Evolutionary conservation across 805 yeast species (phyloP).

Genomic region (Kuraishia ogatae): DNA sequence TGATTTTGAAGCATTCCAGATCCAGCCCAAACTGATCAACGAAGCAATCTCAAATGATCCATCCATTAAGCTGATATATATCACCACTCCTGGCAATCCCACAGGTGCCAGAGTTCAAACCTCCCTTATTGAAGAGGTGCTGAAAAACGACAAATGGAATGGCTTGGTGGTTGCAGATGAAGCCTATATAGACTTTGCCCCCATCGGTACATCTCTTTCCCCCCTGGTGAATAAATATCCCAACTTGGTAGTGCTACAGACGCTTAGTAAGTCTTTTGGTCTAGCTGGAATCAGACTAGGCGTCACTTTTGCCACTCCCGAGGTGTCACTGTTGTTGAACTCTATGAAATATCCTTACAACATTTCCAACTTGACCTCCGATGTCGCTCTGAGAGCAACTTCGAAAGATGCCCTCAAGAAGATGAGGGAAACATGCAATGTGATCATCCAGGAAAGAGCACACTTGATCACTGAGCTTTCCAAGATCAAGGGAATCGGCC

Average conservation of each 20-base stretch:
- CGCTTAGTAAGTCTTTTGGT: conserved; percentile 91
- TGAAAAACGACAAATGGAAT: conserved; percentile 42
- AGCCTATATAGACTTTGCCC: conserved; percentile 86
- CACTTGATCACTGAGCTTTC: conserved; percentile 45
- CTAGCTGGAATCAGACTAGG: conserved; percentile 93
- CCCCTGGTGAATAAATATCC: conserved; percentile 77
- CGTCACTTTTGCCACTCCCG: conserved; percentile 55
- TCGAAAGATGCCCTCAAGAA: conserved; percentile 40
- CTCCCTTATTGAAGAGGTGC: conserved; percentile 30
- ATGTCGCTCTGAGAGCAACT: conserved; percentile 69
- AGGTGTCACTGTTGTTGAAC: conserved; percentile 62
- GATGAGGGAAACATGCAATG: conserved; percentile 48
- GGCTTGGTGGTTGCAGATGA: conserved; percentile 86
- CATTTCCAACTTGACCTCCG: conserved; percentile 73
- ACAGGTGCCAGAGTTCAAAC: conserved; percentile 62
- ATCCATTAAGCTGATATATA: conserved; percentile 62
- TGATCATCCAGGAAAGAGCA: conserved; percentile 47
- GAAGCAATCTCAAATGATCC: conserved; percentile 45
- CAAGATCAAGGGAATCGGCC: conserved; percentile 55
- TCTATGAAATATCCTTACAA: conserved; percentile 96
- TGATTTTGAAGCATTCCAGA: conserved; percentile 53
- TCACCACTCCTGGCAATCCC: conserved; percentile 97
- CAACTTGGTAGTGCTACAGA: conserved; percentile 82
- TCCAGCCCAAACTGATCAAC: conserved; percentile 50
- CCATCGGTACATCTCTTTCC: conserved; percentile 58